These are phyloP conservation scores for Hapsidospora chrysogenum DNA, from an alignment of 495 filamentous ascomycete species.

Conservation along the genomic window DNA sequence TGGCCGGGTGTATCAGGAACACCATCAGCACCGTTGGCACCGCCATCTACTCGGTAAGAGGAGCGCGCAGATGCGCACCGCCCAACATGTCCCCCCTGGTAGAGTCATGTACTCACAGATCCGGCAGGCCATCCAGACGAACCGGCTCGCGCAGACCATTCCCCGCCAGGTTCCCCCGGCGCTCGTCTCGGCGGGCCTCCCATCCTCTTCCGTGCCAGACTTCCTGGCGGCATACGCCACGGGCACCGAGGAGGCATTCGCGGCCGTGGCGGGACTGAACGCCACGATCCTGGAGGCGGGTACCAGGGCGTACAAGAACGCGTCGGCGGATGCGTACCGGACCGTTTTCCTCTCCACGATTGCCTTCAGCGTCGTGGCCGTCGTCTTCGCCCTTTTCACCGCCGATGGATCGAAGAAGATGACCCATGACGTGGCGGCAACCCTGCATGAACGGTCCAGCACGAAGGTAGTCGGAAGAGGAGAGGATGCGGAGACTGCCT, in stretches of 20 bases:
- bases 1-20: constrained; percentile 25
- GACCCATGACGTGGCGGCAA: no score
- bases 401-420: no score
- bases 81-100: constrained; percentile 27
- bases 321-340: neutral
- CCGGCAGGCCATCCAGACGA: constrained; percentile 28
- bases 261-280: constrained; percentile 21
- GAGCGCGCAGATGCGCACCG: constrained; percentile 64
- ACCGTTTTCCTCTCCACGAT: neutral
- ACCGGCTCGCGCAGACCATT: constrained; percentile 20
- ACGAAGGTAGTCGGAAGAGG: no score
- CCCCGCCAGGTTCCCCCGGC: constrained; percentile 23
- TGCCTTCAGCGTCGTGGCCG: no score
- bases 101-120: constrained; percentile 56
- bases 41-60: constrained; percentile 32
- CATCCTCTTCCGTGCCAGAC: constrained; percentile 17
- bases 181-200: constrained; percentile 25
- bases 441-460: no score
- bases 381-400: no score
- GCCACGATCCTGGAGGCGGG: constrained; percentile 14
- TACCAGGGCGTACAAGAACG: constrained; percentile 10
- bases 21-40: constrained; percentile 68
- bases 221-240: neutral
- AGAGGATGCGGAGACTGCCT: no score
- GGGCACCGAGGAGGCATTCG: constrained; percentile 8